phyloP scores from a whole-genome alignment of 192 early-diverging fungal genomes.

The Chytriomyces hyalinus region DNA sequence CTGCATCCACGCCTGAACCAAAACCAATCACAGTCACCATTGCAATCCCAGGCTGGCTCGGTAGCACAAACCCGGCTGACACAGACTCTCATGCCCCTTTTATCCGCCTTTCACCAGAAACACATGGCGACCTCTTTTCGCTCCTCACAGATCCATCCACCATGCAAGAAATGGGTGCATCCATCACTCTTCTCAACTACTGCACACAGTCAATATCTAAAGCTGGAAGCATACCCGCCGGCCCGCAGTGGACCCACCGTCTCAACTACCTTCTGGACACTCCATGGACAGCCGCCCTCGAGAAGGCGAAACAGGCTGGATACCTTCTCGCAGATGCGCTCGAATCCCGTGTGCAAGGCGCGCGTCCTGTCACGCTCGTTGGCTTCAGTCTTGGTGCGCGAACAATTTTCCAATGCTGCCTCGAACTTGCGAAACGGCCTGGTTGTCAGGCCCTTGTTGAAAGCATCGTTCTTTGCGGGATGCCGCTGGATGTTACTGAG shows the following conservation, averaged over 20 bases:
- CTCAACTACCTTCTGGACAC: constrained; percentile 67
- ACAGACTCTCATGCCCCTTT: constrained; percentile 85
- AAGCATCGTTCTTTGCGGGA: constrained; percentile 84
- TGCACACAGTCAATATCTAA: background rate
- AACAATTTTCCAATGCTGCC: constrained; percentile 83
- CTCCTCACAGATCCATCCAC: constrained; percentile 87
- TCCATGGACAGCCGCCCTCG: constrained; percentile 69
- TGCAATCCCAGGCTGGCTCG: constrained; percentile 82
- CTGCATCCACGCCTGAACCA: background rate
- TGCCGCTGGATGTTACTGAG: constrained; percentile 77
- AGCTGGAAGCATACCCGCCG: background rate
- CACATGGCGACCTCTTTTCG: constrained; percentile 83
- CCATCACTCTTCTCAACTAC: constrained; percentile 55
- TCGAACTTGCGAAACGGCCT: constrained; percentile 75
- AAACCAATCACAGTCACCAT: constrained; percentile 68
- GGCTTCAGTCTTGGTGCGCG: constrained; percentile 91
- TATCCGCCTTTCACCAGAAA: constrained; percentile 71
- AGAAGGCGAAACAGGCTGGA: constrained; percentile 66
- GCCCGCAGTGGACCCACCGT: constrained; percentile 58
- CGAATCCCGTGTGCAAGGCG: constrained; percentile 80
- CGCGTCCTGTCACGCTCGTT: constrained; percentile 86
- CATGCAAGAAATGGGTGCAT: constrained; percentile 78
- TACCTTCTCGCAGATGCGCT: constrained; percentile 87
- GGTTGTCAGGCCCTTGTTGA: constrained; percentile 79
- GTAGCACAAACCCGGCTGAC: constrained; percentile 37